Conservation (phyloP, 495 filamentous ascomycete species). For the Rhizodiscina lignyota region DNA sequence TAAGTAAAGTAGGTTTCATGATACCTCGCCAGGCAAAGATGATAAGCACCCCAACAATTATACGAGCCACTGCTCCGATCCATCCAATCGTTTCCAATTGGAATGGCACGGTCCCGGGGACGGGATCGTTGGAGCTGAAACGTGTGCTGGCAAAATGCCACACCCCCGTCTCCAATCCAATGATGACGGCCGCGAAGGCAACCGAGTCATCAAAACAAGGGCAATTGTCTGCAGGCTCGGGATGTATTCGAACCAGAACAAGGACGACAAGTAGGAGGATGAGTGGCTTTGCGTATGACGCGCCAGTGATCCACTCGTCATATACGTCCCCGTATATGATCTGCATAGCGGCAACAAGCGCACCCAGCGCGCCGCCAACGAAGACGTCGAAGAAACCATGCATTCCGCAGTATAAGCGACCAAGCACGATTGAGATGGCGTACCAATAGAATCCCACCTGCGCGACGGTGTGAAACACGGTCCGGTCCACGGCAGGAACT, state of each 20-base stretch:
- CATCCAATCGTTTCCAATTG: constrained; percentile 44
- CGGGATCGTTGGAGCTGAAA: constrained; percentile 11
- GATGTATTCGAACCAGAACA: constrained; percentile 70
- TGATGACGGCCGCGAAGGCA: constrained; percentile 74
- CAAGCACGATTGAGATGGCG: constrained; percentile 74
- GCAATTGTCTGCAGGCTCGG: constrained; percentile 91
- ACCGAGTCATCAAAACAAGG: constrained; percentile 97
- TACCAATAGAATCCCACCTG: constrained; percentile 63
- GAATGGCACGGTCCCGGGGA: constrained; percentile 29
- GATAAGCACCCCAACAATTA: constrained; percentile 61
- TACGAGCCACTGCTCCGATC: constrained; percentile 39
- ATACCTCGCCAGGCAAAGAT: constrained; percentile 81
- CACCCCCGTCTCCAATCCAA: constrained; percentile 60
- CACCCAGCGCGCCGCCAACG: constrained; percentile 60
- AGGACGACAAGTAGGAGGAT: constrained; percentile 27
- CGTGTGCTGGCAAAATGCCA: constrained; percentile 57
- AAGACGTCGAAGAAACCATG: constrained; percentile 89
- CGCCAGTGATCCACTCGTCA: constrained; percentile 45
- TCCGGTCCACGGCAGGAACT: constrained; percentile 26
- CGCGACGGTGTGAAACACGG: constrained; percentile 22
- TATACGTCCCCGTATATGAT: constrained; percentile 50
- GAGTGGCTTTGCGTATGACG: constrained; percentile 26
- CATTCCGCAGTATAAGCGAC: constrained; percentile 94
- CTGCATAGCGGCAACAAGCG: constrained; percentile 48
- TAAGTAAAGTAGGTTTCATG: constrained; percentile 69